A percentile compares a stretch with the other conserved stretches of the same genome.
These are phyloP conservation scores for Tricladium varicosporioides DNA, from an alignment of 2,329 filamentous ascomycete species.

Conservation along the genomic window DNA sequence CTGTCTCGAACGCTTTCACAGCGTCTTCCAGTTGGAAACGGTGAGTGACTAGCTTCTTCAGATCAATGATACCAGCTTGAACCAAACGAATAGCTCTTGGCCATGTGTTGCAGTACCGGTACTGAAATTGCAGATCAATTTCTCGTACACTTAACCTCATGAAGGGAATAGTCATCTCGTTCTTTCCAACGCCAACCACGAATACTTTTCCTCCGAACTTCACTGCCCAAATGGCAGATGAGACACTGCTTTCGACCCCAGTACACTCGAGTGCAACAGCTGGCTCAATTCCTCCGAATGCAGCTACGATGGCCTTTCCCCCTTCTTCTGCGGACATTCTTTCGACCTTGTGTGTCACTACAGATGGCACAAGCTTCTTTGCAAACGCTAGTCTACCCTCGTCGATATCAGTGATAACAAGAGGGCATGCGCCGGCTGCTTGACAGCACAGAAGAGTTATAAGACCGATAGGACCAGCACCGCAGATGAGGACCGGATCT, in stretches of 20 bases:
- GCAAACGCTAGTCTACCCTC: slow-evolving; percentile 82
- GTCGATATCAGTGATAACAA: slow-evolving; percentile 94
- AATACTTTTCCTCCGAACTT: slow-evolving; percentile 98
- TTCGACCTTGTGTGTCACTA: slow-evolving; percentile 77
- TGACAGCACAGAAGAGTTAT: slow-evolving; percentile 81
- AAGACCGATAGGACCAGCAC: slow-evolving; percentile 90
- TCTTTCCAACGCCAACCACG: slow-evolving; percentile 91
- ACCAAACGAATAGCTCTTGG: slow-evolving; percentile 87
- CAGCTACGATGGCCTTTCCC: slow-evolving; percentile 63
- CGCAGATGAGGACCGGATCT: slow-evolving; percentile 85
- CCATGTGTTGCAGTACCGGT: slow-evolving; percentile 96
- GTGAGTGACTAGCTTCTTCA: slow-evolving; percentile 84
- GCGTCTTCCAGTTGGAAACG: slow-evolving; percentile 83
- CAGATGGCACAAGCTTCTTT: slow-evolving; percentile 75
- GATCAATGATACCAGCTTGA: slow-evolving; percentile 77
- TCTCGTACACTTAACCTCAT: slow-evolving; percentile 90
- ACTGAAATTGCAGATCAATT: slow-evolving; percentile 95
- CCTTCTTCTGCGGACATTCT: slow-evolving; percentile 66
- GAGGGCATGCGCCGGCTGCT: slow-evolving; percentile 84
- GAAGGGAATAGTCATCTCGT: slow-evolving; percentile 93
- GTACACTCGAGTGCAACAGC: slow-evolving; percentile 88
- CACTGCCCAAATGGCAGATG: slow-evolving; percentile 80
- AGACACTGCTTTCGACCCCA: slow-evolving; percentile 86
- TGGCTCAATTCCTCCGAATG: slow-evolving; percentile 78
- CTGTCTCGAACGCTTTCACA: slow-evolving; percentile 84